phyloP scores from a whole-genome alignment of 495 filamentous ascomycete species.

The Xylaria cubensis region DNA sequence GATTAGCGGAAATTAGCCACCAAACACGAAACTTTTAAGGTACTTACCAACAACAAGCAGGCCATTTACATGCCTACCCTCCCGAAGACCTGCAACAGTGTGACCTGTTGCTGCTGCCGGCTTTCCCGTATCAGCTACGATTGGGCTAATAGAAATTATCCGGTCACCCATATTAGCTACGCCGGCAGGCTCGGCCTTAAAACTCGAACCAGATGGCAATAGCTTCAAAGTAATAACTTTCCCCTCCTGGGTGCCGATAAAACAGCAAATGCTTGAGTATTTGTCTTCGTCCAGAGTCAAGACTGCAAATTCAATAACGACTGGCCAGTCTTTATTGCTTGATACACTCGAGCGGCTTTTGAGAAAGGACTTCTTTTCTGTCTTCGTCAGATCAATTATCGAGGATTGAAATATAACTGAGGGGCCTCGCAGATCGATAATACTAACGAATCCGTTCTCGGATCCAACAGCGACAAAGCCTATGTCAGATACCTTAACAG shows the following conservation, averaged over 20 bases:
- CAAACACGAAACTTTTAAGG: background rate
- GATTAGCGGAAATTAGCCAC: background rate
- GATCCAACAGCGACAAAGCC: conserved; percentile 90
- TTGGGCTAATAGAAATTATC: conserved; percentile 76
- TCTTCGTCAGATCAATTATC: conserved; percentile 70
- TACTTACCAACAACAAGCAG: conserved; percentile 62
- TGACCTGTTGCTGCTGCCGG: conserved; percentile 76
- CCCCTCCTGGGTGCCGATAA: conserved; percentile 86
- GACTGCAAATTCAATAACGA: conserved; percentile 85
- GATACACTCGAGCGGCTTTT: conserved; percentile 50
- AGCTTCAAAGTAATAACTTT: conserved; percentile 89
- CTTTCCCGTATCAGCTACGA: conserved; percentile 78
- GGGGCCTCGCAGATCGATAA: conserved; percentile 89
- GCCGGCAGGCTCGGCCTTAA: conserved; percentile 76
- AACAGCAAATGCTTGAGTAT: conserved; percentile 92
- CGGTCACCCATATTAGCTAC: conserved; percentile 69
- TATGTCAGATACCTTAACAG: conserved; percentile 82
- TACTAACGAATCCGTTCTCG: conserved; percentile 75
- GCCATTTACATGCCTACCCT: conserved; percentile 74
- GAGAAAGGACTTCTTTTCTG: conserved; percentile 72
- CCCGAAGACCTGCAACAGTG: conserved; percentile 72
- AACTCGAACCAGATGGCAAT: conserved; percentile 73
- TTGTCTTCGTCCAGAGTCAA: conserved; percentile 91
- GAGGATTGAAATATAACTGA: conserved; percentile 79
- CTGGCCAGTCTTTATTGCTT: conserved; percentile 70